A percentile compares a stretch with the other conserved stretches of the same genome.
phyloP scores from a whole-genome alignment of 2,329 filamentous ascomycete species.

The Penicillium sp. region DNA sequence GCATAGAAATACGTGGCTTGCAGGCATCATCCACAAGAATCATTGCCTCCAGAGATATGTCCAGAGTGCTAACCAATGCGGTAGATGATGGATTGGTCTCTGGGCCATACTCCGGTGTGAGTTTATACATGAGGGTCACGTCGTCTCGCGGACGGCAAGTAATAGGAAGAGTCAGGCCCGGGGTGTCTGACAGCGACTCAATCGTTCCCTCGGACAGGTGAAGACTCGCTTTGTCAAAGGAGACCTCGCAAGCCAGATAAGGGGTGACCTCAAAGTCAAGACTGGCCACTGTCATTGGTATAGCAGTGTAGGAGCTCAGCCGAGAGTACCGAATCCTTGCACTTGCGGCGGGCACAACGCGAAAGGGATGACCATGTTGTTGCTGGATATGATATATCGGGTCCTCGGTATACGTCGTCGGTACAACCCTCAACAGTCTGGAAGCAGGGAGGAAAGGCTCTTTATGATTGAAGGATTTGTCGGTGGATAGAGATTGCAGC shows the following conservation, averaged over 20 bases:
- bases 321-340: slow-evolving; percentile 57
- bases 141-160: slow-evolving; percentile 55
- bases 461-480: slow-evolving; percentile 48
- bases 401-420: slow-evolving; percentile 50
- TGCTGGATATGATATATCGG: slow-evolving; percentile 55
- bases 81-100: slow-evolving; percentile 40
- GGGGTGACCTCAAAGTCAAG: slow-evolving; percentile 58
- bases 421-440: slow-evolving; percentile 57
- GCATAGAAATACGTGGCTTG: slow-evolving; percentile 48
- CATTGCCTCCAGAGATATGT: slow-evolving; percentile 48
- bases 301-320: slow-evolving; percentile 44
- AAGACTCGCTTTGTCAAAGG: slow-evolving; percentile 51
- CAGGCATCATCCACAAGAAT: slow-evolving; percentile 44
- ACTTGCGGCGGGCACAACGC: slow-evolving; percentile 56
- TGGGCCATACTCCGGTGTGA: slow-evolving; percentile 43
- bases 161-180: slow-evolving; percentile 39
- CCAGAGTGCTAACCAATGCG: slow-evolving; percentile 43
- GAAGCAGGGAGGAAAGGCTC: slow-evolving; percentile 59
- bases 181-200: slow-evolving; percentile 42
- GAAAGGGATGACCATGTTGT: slow-evolving; percentile 54
- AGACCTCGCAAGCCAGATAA: slow-evolving; percentile 51
- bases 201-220: slow-evolving; percentile 49
- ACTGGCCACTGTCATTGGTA: slow-evolving; percentile 52
- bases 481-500: slow-evolving; percentile 55
- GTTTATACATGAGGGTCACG: slow-evolving; percentile 57